These are phyloP conservation scores for Mycosarcoma mackinlayi DNA, from an alignment of 1,284 basidiomycete genomes.

Conservation along the genomic window DNA sequence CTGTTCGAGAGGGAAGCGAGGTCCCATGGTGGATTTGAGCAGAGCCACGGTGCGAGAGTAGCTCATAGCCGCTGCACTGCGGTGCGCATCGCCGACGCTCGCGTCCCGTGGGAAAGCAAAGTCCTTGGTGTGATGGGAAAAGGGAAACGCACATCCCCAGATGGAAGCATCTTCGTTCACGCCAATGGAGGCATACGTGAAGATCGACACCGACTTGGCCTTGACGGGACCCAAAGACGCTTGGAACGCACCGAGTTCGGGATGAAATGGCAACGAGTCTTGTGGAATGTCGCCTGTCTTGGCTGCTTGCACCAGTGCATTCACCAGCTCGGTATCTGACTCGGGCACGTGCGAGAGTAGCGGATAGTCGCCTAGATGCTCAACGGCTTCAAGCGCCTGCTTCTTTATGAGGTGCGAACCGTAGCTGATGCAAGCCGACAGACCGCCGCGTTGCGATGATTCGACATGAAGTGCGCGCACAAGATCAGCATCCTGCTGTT, in stretches of 20 bases:
- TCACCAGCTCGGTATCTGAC: slow-evolving; percentile 1
- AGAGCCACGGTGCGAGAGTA: slow-evolving; percentile 28
- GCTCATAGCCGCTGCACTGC: slow-evolving; percentile 29
- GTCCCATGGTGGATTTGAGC: slow-evolving; percentile 34
- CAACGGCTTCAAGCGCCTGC: slow-evolving; percentile 7
- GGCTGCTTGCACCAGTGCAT: slow-evolving; percentile 17
- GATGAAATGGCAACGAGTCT: slow-evolving; percentile 29
- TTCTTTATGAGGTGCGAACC: slow-evolving; percentile 11
- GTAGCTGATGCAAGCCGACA: slow-evolving; percentile 18
- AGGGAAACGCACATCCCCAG: slow-evolving; percentile 41
- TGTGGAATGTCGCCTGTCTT: slow-evolving; percentile 17
- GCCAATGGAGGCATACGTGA: slow-evolving; percentile 20
- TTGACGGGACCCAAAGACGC: slow-evolving; percentile 25
- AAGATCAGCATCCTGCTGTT: slow-evolving; percentile 19
- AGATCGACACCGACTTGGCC: slow-evolving; percentile 15
- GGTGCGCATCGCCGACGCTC: slow-evolving; percentile 3
- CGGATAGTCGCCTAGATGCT: slow-evolving; percentile 4
- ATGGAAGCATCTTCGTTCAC: slow-evolving; percentile 8
- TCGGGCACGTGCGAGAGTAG: slow-evolving; percentile 21
- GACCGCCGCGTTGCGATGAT: slow-evolving; percentile 11
- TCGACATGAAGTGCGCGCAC: slow-evolving; percentile 11
- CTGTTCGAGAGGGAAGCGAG: slow-evolving; percentile 38
- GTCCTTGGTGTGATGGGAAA: slow-evolving; percentile 34
- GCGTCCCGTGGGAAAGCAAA: slow-evolving; percentile 10
- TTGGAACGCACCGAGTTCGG: slow-evolving; percentile 20